Percentiles rank a stretch among this genome's conserved stretches.
These are phyloP conservation scores for Nakataea oryzae DNA, from an alignment of 2,329 filamentous ascomycete genomes.

Conservation along the genomic window DNA sequence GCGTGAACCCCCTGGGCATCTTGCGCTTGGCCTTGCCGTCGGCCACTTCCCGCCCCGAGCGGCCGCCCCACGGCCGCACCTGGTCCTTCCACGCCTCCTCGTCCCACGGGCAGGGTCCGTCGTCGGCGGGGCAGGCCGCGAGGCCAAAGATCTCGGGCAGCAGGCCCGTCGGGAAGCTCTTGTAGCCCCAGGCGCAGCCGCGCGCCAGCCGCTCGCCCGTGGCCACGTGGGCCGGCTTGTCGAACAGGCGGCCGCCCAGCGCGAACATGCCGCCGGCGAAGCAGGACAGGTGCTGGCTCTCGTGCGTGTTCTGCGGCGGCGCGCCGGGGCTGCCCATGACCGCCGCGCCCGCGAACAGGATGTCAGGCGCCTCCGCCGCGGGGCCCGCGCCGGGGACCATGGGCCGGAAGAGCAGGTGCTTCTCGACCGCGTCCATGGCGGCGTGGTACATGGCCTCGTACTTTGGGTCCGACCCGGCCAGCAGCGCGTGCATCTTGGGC, in stretches of 20 bases:
- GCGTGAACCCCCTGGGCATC: conserved; percentile 15
- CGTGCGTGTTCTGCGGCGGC: conserved; percentile 16
- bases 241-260: conserved; percentile 32
- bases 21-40: conserved; percentile 8
- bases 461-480: conserved; percentile 49
- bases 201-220: conserved; percentile 36
- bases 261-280: conserved; percentile 38
- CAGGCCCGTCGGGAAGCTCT: conserved; percentile 40
- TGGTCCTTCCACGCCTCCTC: conserved; percentile 19
- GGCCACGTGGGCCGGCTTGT: conserved; percentile 30
- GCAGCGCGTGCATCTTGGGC: conserved; percentile 51
- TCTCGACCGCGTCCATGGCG: conserved; percentile 47
- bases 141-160: conserved; percentile 47
- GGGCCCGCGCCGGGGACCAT: conserved; percentile 42
- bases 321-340: conserved; percentile 13
- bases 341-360: conserved; percentile 46
- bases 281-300: conserved; percentile 47
- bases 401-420: conserved; percentile 59
- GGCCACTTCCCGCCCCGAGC: not conserved
- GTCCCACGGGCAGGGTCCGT: conserved; percentile 23
- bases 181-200: conserved; percentile 50
- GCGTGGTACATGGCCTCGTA: conserved; percentile 56
- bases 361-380: conserved; percentile 43
- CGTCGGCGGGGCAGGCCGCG: conserved; percentile 25
- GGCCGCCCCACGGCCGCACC: conserved; percentile 4